phyloP scores from a whole-genome alignment of 495 filamentous ascomycete species.

The Daldinia loculata region DNA sequence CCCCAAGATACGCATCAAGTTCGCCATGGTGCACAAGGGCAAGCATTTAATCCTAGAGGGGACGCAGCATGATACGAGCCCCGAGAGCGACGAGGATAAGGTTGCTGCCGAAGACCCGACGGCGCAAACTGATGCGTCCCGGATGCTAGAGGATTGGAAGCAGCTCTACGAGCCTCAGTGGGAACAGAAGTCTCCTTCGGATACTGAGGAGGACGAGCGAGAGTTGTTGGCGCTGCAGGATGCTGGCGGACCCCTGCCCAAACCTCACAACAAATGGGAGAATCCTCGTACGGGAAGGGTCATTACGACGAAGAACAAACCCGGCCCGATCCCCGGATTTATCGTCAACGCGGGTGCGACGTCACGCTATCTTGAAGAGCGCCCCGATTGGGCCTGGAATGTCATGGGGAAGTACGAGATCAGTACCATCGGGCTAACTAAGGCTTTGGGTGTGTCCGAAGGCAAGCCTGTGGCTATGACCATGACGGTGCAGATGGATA shows the following conservation, averaged over 20 bases:
- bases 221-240: neutral
- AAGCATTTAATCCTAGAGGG: slow-evolving; percentile 17
- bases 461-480: slow-evolving; percentile 7
- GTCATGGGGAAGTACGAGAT: slow-evolving; percentile 12
- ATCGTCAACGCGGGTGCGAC: slow-evolving; percentile 15
- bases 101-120: neutral
- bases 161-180: slow-evolving; percentile 6
- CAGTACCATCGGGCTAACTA: slow-evolving; percentile 10
- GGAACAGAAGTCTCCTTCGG: slow-evolving; percentile 2
- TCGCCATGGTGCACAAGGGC: slow-evolving; percentile 10
- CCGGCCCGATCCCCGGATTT: slow-evolving; percentile 10
- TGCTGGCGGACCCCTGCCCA: neutral
- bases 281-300: slow-evolving; percentile 16
- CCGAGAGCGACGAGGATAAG: slow-evolving; percentile 5
- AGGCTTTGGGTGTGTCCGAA: slow-evolving; percentile 2
- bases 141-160: slow-evolving; percentile 19
- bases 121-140: slow-evolving; percentile 3
- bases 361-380: slow-evolving; percentile 16
- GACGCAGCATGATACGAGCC: slow-evolving; percentile 6
- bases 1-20: slow-evolving; percentile 6
- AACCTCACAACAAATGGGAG: slow-evolving; percentile 23
- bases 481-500: slow-evolving; percentile 20
- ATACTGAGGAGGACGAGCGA: slow-evolving; percentile 3
- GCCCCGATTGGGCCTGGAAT: slow-evolving; percentile 15
- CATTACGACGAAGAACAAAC: slow-evolving; percentile 17